Evolutionary conservation across 1,139 yeast genomes (phyloP), one percentile per base, ranked within the genome.

Genomic region (Diutina mesorugosa): DNA sequence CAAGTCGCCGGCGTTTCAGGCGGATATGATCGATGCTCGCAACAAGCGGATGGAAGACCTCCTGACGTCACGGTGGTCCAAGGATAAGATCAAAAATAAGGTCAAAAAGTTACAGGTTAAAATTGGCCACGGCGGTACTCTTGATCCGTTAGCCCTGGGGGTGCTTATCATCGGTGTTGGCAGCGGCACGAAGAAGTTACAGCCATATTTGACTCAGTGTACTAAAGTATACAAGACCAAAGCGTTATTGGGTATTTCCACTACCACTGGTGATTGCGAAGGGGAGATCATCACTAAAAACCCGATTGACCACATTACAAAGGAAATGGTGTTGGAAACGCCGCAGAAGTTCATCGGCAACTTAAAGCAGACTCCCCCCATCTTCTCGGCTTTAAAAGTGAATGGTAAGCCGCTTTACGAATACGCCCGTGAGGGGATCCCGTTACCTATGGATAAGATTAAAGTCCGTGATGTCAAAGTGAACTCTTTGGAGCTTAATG

Each of bases 121-220:
- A 66, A 86, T 93, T 73, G 99, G 99, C 1, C 99, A 95, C 69
- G 99, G 99, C 7, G 99, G 99, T 6, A 93, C 99, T 0, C 74
- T 95, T 53, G 99, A 95, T 66, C 98, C 98, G 0, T 70, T 90
- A 58, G 99, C 99, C 0, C 84, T 90, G 38, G 99, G 99, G 8
- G 93, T 93, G 1, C 69, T 93, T 58, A 95, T 95, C 1, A 78
- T 95, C 59, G 99, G 99, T 4, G 81, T 95, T 30, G 97, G 97
- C 9, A 62, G 74, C 1, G 99, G 99, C 1, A 95, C 99, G 2
- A 93, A 91, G 67, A 76, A 80, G 66, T 73, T 95, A 54, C 85
- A 83, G 58, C 76, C 81, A 59, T 90, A 87, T 64, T 75, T 86
- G 51, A 79, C 85, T 47, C 90, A 89, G 30, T 82, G 91, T 54